phyloP scores from a whole-genome alignment of 2,329 filamentous ascomycete genomes.

The Penicillium sp. region DNA sequence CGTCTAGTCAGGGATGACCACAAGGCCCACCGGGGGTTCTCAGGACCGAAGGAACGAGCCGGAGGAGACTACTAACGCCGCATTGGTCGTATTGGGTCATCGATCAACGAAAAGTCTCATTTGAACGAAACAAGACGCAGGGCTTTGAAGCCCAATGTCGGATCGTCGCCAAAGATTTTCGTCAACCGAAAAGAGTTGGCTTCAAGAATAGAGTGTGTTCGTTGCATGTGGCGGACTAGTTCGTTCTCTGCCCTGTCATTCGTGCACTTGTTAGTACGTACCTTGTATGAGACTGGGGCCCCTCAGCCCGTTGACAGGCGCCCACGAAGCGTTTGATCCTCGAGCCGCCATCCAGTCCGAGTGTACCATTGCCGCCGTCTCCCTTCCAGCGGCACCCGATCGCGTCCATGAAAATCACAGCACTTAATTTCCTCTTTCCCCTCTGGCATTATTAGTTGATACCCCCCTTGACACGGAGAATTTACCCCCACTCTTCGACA shows the following conservation, averaged over 20 bases:
- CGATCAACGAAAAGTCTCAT: slow-evolving; percentile 8
- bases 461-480: slow-evolving; percentile 12
- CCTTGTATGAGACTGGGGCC: slow-evolving; percentile 22
- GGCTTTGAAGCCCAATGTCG: background rate
- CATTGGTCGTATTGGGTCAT: slow-evolving; percentile 14
- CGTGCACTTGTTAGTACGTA: slow-evolving; percentile 30
- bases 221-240: slow-evolving; percentile 10
- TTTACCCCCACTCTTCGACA: slow-evolving; percentile 17
- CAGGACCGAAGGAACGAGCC: slow-evolving; percentile 8
- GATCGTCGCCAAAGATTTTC: slow-evolving; percentile 2
- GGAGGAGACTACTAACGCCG: slow-evolving; percentile 7
- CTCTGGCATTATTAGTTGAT: slow-evolving; percentile 12
- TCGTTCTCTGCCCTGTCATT: slow-evolving; percentile 20
- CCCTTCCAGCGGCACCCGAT: slow-evolving; percentile 20
- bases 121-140: slow-evolving; percentile 1
- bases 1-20: slow-evolving; percentile 3
- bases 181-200: slow-evolving; percentile 4
- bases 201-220: background rate
- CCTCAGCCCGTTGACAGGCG: slow-evolving; percentile 27
- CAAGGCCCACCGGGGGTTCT: slow-evolving; percentile 1
- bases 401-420: slow-evolving; percentile 25
- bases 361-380: slow-evolving; percentile 20
- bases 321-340: slow-evolving; percentile 22
- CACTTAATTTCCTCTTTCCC: slow-evolving; percentile 18
- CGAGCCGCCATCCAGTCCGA: slow-evolving; percentile 25